A percentile compares a stretch with the other conserved stretches of the same genome.
Evolutionary conservation across 371 early-diverging fungal genomes (phyloP).

Genomic region (Actinomortierella wolfii): DNA sequence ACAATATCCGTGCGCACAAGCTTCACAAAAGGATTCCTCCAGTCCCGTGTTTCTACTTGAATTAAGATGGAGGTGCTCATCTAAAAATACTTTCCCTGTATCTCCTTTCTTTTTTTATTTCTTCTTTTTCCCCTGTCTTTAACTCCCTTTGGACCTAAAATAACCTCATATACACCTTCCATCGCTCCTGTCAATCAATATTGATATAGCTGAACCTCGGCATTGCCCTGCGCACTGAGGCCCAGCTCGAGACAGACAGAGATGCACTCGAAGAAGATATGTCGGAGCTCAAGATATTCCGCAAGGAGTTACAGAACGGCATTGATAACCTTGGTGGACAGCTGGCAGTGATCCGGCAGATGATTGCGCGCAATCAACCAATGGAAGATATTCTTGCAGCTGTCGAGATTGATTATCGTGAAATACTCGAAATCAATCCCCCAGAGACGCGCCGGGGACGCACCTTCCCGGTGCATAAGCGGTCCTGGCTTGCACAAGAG

Average conservation of each 20-base stretch:
- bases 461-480: constrained; percentile 42
- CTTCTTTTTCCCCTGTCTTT: background rate
- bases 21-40: too few species aligned
- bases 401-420: constrained; percentile 39
- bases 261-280: constrained; percentile 42
- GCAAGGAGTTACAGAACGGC: constrained; percentile 41
- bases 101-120: background rate
- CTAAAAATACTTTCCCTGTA: too few species aligned
- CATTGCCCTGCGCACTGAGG: constrained; percentile 36
- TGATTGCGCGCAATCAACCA: constrained; percentile 38
- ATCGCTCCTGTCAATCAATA: background rate
- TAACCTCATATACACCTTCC: background rate
- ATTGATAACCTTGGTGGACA: constrained; percentile 38
- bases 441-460: constrained; percentile 37
- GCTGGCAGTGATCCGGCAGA: constrained; percentile 41
- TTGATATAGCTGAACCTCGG: constrained; percentile 35
- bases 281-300: constrained; percentile 31
- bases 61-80: too few species aligned
- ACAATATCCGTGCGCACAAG: too few species aligned
- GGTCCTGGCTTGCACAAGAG: constrained; percentile 40
- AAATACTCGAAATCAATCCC: constrained; percentile 31
- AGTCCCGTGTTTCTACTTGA: too few species aligned
- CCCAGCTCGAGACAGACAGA: constrained; percentile 42
- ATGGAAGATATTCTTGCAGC: constrained; percentile 40
- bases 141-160: background rate